These are phyloP conservation scores for Rhizopogon sp. DNA, from an alignment of 768 basidiomycete species.

Conservation along the genomic window DNA sequence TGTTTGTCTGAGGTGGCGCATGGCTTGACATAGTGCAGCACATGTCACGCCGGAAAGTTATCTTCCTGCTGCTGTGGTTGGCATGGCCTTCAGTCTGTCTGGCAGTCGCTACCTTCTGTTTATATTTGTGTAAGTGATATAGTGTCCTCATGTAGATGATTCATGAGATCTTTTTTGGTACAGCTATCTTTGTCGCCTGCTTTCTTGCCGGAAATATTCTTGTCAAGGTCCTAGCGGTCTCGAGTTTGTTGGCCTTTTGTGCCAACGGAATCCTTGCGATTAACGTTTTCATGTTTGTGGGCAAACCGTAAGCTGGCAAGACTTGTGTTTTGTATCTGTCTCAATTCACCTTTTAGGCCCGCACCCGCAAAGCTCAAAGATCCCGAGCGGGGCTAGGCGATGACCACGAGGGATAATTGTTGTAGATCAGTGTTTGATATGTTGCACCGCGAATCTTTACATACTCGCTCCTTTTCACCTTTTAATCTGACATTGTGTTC, in stretches of 20 bases:
- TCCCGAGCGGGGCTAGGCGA: too few species aligned
- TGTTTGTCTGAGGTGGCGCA: background rate
- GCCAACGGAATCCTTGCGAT: background rate
- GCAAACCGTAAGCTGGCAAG: too few species aligned
- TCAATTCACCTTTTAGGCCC: background rate
- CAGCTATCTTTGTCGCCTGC: background rate
- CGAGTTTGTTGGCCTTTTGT: background rate
- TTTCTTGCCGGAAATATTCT: background rate
- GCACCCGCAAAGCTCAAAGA: too few species aligned
- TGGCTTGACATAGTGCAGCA: background rate
- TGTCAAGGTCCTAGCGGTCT: background rate
- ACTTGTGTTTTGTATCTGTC: background rate
- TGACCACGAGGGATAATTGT: too few species aligned
- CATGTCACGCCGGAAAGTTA: background rate
- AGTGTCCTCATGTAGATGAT: background rate
- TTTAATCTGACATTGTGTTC: too few species aligned
- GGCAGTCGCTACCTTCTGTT: background rate
- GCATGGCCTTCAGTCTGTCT: background rate
- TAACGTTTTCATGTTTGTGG: too few species aligned
- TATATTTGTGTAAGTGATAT: background rate
- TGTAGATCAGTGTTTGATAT: too few species aligned
- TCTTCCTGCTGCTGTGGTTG: background rate
- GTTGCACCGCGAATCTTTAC: too few species aligned
- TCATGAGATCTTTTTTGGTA: background rate
- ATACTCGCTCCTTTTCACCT: too few species aligned